Percentiles rank a stretch among this genome's conserved stretches.
Conservation (phyloP, 257 asterid genomes). For the Solanum megistacrolobum region DNA sequence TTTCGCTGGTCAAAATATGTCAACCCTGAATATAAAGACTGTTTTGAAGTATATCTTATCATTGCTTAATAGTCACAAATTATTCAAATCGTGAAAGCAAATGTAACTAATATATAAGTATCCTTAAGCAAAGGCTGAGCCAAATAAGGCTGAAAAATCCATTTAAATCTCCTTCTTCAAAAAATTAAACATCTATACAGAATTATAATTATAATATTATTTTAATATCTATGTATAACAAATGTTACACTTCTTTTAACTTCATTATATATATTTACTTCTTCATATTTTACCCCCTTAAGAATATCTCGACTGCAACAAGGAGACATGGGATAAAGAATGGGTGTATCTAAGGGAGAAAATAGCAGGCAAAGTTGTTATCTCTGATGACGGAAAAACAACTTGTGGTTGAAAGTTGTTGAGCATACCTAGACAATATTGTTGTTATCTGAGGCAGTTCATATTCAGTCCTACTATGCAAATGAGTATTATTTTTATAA, state of each 20-base stretch:
- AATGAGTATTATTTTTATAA: neutral
- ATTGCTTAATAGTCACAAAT: neutral
- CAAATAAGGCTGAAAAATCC: too few species aligned
- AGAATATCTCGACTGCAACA: neutral
- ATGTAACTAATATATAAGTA: neutral
- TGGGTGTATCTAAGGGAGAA: neutral
- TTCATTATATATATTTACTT: too few species aligned
- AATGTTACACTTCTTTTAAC: fast-evolving
- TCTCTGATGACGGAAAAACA: neutral
- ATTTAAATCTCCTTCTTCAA: neutral
- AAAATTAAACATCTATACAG: too few species aligned
- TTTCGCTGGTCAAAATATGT: neutral
- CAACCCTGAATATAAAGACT: neutral
- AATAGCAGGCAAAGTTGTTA: neutral
- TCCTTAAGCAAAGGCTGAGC: neutral
- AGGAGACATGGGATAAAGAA: neutral
- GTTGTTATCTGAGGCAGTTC: neutral
- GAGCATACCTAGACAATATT: neutral
- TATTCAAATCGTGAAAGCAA: neutral
- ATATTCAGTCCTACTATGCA: neutral
- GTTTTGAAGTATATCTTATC: neutral
- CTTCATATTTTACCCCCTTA: too few species aligned
- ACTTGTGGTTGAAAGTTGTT: neutral
- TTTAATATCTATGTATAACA: too few species aligned
- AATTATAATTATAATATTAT: too few species aligned